Base-by-base conservation (phyloP, 208 protist species). In the Trichomonas tenax region DNA sequence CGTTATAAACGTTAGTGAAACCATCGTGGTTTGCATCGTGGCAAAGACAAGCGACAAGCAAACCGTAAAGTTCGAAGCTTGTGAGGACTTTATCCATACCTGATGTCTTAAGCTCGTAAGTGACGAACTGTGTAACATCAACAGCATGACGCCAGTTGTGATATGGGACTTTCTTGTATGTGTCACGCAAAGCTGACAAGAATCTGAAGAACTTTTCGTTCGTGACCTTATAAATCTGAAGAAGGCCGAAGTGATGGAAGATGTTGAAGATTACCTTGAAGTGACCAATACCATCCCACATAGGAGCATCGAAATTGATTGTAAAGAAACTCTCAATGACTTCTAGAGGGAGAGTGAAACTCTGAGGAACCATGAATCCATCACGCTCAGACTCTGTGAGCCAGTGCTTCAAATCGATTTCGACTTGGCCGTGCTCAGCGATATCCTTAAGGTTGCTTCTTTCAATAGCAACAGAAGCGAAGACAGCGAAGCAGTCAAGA, bases 1-100 rank as follows among this genome's bases (percentile, higher is more conserved):
- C n/a, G n/a, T n/a, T 96, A 45, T 99, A 99, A 96, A 98, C 98
- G 97, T 99, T 99, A 97, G 99, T 99, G 46, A 99, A 96, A 41
- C 99, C 99, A 0, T 98, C 98, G 97, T 99, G 99, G 96, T 99
- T 98, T 96, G 98, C 98, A 97, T 99, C 99, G 97, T 99, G 99
- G 88, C 99, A 97, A n/a, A 98, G 97, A 34, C 98, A 98, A n/a
- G 98, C 97, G n/a, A 99, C 97, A 23, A 99, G 11, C 14, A 97
- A 96, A 0, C 98, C 98, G n/a, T 99, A 97, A 21, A 98, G 96
- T 96, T 99, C 98, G 89, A 98, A 90, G 14, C 38, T 40, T 14
- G 96, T 96, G 9, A 98, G 48, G 8, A 96, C 46, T 36, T 98
- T 97, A 15, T 96, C 97, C 40, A 99, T 97, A 72, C 98, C 86